Conservation (phyloP, 208 protist species). For the Crithidia sp. region DNA sequence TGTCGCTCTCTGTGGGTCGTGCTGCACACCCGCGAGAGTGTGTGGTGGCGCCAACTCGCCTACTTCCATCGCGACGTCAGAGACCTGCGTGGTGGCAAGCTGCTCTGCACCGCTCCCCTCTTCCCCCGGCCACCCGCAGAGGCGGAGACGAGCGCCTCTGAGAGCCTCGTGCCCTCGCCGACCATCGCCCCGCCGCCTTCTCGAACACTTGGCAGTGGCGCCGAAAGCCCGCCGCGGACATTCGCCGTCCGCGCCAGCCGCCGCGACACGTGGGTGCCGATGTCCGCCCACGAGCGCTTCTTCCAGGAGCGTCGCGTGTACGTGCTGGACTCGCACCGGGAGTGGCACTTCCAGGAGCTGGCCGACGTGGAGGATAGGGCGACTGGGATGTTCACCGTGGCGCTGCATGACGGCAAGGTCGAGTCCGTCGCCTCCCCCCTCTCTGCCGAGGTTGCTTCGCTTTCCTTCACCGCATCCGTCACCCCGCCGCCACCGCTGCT, state of each 20-base stretch:
- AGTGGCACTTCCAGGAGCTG: conserved; percentile 74
- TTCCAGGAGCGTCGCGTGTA: conserved; percentile 68
- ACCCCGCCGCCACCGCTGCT: background rate
- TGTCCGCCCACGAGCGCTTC: conserved; percentile 64
- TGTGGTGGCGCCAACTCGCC: conserved; percentile 74
- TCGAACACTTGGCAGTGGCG: background rate
- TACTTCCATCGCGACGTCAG: conserved; percentile 65
- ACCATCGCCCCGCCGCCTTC: background rate
- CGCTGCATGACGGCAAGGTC: conserved; percentile 38
- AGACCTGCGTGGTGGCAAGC: conserved; percentile 49
- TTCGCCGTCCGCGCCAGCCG: background rate
- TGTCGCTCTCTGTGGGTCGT: conserved; percentile 53
- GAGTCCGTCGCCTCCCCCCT: conserved; percentile 14
- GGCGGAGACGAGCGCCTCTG: background rate
- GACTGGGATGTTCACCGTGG: conserved; percentile 60
- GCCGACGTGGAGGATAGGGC: conserved; percentile 40
- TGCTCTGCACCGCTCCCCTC: conserved; percentile 58
- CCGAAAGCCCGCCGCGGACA: background rate
- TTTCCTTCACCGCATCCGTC: background rate
- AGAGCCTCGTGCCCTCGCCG: background rate
- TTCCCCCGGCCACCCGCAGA: conserved; percentile 10
- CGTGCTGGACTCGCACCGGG: conserved; percentile 66
- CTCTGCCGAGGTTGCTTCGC: conserved; percentile 12
- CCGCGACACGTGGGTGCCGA: conserved; percentile 8
- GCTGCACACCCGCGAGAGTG: conserved; percentile 53